These are phyloP conservation scores for Paxillus ammoniavirescens DNA, from an alignment of 768 basidiomycete species.

Conservation along the genomic window DNA sequence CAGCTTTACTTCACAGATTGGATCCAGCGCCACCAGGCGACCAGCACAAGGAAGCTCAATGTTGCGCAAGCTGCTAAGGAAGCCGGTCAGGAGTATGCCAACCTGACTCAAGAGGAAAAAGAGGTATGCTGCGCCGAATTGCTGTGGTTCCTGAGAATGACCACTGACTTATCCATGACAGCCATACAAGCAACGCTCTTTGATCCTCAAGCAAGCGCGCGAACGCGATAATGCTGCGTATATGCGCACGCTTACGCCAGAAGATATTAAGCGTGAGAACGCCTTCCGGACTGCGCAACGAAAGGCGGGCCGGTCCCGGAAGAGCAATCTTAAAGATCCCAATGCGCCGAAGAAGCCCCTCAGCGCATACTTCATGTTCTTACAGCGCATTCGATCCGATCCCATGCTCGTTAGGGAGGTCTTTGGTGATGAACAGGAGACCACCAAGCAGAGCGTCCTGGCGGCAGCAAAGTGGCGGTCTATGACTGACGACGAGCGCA, in stretches of 20 bases:
- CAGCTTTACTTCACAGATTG: conserved; percentile 96
- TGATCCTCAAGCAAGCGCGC: conserved; percentile 79
- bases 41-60: conserved; percentile 82
- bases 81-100: conserved; percentile 87
- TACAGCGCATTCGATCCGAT: conserved; percentile 85
- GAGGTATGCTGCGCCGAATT: conserved; percentile 51
- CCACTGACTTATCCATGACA: conserved; percentile 32
- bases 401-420: conserved; percentile 71
- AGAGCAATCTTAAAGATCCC: conserved; percentile 94
- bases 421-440: conserved; percentile 89
- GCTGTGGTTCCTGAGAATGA: conserved; percentile 24
- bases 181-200: conserved; percentile 85
- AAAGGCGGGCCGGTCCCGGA: conserved; percentile 88
- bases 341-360: conserved; percentile 97
- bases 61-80: conserved; percentile 95
- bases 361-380: conserved; percentile 92
- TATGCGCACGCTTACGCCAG: conserved; percentile 86
- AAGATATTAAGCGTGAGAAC: conserved; percentile 95
- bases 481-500: conserved; percentile 91
- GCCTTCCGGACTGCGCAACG: conserved; percentile 87
- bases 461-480: conserved; percentile 92
- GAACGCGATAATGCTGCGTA: conserved; percentile 82
- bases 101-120: conserved; percentile 75
- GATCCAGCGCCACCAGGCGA: conserved; percentile 83
- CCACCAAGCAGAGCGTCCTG: conserved; percentile 91